Evolutionary conservation across 2,329 filamentous ascomycete species (phyloP), one percentile per base, ranked within the genome.

Genomic region (Pezizomycotina sp.): DNA sequence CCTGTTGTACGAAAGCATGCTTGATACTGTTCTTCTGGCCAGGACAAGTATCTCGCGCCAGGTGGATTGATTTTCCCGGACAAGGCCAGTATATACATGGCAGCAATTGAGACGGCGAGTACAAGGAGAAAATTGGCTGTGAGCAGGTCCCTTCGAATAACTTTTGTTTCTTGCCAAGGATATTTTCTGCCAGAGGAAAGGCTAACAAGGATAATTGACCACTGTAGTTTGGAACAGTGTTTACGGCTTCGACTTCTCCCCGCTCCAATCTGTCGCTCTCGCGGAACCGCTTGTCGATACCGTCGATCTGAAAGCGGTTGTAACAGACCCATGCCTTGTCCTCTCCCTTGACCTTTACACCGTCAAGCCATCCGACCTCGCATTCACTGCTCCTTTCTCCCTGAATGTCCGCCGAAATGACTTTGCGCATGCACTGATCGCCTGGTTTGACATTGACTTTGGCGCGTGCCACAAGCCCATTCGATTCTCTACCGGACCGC

Each of bases 91-190:
- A 92, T 98, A 58, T 93, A 83, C 62, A 74, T 92, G 59, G 89
- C 83, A 42, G 89, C 79, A 55, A 98, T 98, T 46, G 89, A 64
- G 89, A 98, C 55, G 89, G 89, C 48, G 89, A 98, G 46, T 98
- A 98, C 71, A 95, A 95, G 69, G 86, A 98, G 66, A 98, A 98
- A 70, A 98, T 98, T 55, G 86, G 84, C 61, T 98, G 86, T 95
- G 60, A 65, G 82, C n/a, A n/a, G n/a, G n/a, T n/a, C n/a, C n/a
- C n/a, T n/a, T n/a, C 20, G 28, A 19, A 24, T 19, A 22, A 18
- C 30, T 44, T 23, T 30, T 28, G 16, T 29, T 15, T 8, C 8
- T 8, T 8, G 8, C 27, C 13, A 9, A 8, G 9, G 10, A n/a
- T 3, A n/a, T 13, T n/a, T 10, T 19, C 6, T 5, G 27, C 23